Percentiles rank a stretch among this genome's conserved stretches.
phyloP scores from a whole-genome alignment of 495 filamentous ascomycete genomes.

The Lepraria neglecta region DNA sequence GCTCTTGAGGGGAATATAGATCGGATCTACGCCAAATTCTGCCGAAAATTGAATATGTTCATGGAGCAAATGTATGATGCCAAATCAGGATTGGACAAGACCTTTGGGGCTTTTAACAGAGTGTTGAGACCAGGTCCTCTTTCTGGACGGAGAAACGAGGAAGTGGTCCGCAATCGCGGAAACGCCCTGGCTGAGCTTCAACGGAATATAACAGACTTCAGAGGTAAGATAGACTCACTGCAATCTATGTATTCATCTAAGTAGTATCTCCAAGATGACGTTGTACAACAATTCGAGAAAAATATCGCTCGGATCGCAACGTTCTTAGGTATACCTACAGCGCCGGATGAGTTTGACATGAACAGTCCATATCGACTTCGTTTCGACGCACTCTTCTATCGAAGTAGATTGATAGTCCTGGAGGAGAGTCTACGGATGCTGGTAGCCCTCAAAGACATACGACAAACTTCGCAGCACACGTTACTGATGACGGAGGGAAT shows the following conservation, averaged over 20 bases:
- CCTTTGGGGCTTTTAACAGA: conserved; percentile 15
- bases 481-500: conserved; percentile 16
- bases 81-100: conserved; percentile 10
- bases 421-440: conserved; percentile 23
- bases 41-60: conserved; percentile 19
- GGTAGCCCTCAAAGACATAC: not conserved
- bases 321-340: conserved; percentile 3
- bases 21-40: conserved; percentile 19
- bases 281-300: conserved; percentile 22
- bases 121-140: conserved; percentile 23
- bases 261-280: conserved; percentile 14
- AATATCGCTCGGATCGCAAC: conserved; percentile 8
- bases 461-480: conserved; percentile 15
- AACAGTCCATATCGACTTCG: conserved; percentile 18
- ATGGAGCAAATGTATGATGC: conserved; percentile 12
- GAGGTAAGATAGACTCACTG: conserved; percentile 14
- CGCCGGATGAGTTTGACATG: not conserved
- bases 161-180: conserved; percentile 17
- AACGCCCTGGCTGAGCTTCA: conserved; percentile 19
- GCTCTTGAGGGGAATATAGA: conserved; percentile 19
- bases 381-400: conserved; percentile 20
- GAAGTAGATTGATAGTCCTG: conserved; percentile 20
- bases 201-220: conserved; percentile 11
- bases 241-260: not conserved
- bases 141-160: conserved; percentile 20